Evolutionary conservation across 225 moss, liverwort and hornwort genomes (phyloP), one percentile per base, ranked within the genome.

Genomic region (Climacium dendroides): DNA sequence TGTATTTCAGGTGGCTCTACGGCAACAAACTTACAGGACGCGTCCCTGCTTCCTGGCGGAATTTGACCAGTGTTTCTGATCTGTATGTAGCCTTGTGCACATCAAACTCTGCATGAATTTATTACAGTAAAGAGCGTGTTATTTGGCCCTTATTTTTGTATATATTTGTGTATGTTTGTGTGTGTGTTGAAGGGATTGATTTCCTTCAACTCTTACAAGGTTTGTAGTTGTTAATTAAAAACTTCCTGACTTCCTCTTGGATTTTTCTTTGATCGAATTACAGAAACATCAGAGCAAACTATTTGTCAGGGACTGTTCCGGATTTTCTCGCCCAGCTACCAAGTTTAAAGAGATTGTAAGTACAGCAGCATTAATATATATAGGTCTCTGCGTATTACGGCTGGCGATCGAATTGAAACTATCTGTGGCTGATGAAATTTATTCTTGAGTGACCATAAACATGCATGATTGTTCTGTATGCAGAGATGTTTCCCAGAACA

Each of bases 401-500:
- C 75, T 23, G 53, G 30, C 15, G 48, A 48, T 50, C 50, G 50
- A 62, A 45, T 73, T 60, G 58, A 72, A 87, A 50, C 24, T 30
- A 61, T 28, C 41, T 59, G 17, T 35, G 43, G 10, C 18, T 65
- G 41, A 26, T 66, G 55, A 60, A 63, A 6, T 48, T 8, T 9
- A 48, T 53, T 66, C 41, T 45, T 37, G 48, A 85, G 66, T 24
- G 78, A 78, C 34, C 8, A 12, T 29, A 15, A 83, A 20, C n/a
- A n/a, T n/a, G n/a, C 62, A 10, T 74, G 26, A 24, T 14, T 73
- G 52, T 24, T 79, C n/a, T 80, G 52, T 54, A 2, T 82, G 90
- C 93, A 93, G 91, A 63, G 91, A 93, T 88, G 43, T 93, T 65
- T 93, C 93, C 28, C 83, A 93, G 80, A 91, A 91, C 88, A 62